These are phyloP conservation scores for Gossypium anomalum DNA, from an alignment of 345 rosid species.

Conservation along the genomic window DNA sequence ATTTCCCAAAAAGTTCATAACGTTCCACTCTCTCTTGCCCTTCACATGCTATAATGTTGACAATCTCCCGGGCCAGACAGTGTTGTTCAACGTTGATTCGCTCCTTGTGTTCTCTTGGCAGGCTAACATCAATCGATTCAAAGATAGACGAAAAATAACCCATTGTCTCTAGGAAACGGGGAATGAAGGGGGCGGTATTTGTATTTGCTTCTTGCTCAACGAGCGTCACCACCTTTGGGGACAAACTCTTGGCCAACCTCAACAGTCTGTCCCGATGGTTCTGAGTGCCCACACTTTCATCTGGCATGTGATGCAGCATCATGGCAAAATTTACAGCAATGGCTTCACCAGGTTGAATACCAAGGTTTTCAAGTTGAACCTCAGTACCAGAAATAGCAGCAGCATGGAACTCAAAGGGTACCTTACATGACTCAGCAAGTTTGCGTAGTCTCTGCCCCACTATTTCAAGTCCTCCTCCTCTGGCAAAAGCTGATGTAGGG, in stretches of 20 bases:
- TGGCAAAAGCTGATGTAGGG: constrained; percentile 68
- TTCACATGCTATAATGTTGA: constrained; percentile 88
- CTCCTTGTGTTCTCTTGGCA: constrained; percentile 79
- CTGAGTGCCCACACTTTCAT: constrained; percentile 75
- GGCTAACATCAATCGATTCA: constrained; percentile 68
- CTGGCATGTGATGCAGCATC: constrained; percentile 88
- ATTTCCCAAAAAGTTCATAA: constrained; percentile 74
- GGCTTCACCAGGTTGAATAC: constrained; percentile 62
- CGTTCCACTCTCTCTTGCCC: constrained; percentile 91
- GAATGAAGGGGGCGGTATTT: constrained; percentile 70
- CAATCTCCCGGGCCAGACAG: constrained; percentile 90
- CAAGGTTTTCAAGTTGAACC: constrained; percentile 61
- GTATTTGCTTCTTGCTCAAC: constrained; percentile 91
- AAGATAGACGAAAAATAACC: constrained; percentile 68
- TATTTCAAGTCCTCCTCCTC: constrained; percentile 79
- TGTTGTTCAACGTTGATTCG: constrained; percentile 89
- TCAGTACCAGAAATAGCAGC: constrained; percentile 57
- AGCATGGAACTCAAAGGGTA: constrained; percentile 74
- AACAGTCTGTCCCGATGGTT: constrained; percentile 84
- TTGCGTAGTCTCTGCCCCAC: constrained; percentile 68
- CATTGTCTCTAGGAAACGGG: constrained; percentile 72
- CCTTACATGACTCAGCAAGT: constrained; percentile 66
- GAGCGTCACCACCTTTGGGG: constrained; percentile 79
- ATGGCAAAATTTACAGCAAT: constrained; percentile 78
- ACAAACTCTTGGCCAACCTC: constrained; percentile 67